These are phyloP conservation scores for Pseudomonodictys pantanalensis DNA, from an alignment of 495 filamentous ascomycete species.

Conservation along the genomic window DNA sequence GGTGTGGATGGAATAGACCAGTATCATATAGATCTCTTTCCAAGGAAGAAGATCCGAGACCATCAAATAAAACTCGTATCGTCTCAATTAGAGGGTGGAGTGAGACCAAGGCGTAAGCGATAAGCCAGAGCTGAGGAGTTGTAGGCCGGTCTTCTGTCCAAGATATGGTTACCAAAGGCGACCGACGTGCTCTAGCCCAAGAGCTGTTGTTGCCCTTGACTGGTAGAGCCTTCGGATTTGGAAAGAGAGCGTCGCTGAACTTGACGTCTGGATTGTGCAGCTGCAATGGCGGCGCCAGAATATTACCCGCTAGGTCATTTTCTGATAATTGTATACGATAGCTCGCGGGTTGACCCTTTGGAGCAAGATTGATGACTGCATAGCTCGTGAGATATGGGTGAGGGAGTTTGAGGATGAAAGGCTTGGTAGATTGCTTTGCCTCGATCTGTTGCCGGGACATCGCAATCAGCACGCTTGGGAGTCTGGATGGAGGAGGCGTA, in stretches of 20 bases:
- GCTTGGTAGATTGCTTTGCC: conserved; percentile 1
- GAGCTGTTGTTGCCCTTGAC: conserved; percentile 45
- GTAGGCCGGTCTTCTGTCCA: conserved; percentile 49
- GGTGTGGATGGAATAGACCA: conserved; percentile 53
- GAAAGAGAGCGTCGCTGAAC: conserved; percentile 21
- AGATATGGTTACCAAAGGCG: conserved; percentile 42
- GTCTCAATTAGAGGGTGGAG: conserved; percentile 53
- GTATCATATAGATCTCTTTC: conserved; percentile 41
- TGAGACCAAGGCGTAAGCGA: conserved; percentile 59
- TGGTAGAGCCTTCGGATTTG: conserved; percentile 26
- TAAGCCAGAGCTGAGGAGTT: conserved; percentile 60
- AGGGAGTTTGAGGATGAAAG: conserved; percentile 22
- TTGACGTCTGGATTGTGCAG: conserved; percentile 9
- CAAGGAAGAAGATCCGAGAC: conserved; percentile 27
- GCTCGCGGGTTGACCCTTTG: background rate
- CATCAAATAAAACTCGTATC: conserved; percentile 50
- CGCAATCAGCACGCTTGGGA: background rate
- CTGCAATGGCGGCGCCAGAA: conserved; percentile 6
- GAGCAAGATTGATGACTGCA: conserved; percentile 7
- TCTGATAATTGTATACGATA: conserved; percentile 1
- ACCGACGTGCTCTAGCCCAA: conserved; percentile 47
- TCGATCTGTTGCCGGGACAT: conserved; percentile 3
- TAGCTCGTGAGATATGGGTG: conserved; percentile 34
- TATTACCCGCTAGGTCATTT: conserved; percentile 4
- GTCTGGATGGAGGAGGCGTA: background rate